These are phyloP conservation scores for Phragmites australis DNA, from an alignment of 176 grass and related monocot species.

Conservation along the genomic window DNA sequence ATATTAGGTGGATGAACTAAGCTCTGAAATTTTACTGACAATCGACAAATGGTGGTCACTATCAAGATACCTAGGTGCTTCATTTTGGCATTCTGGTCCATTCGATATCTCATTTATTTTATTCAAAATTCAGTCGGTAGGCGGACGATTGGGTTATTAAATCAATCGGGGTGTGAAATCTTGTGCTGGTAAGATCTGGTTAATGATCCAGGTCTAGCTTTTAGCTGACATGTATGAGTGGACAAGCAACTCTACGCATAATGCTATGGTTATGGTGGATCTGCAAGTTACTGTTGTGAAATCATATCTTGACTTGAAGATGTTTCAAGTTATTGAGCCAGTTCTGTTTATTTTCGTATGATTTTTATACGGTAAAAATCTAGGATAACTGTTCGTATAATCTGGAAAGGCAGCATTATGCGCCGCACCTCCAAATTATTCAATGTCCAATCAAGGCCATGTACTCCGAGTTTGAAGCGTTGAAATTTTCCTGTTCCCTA, in stretches of 20 bases:
- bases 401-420: too few species aligned
- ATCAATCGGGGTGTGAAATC: neutral
- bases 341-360: neutral
- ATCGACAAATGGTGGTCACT: neutral
- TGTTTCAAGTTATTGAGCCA: neutral
- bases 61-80: neutral
- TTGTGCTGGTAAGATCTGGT: neutral
- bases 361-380: neutral
- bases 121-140: neutral
- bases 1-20: slow-evolving; percentile 14
- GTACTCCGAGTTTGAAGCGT: too few species aligned
- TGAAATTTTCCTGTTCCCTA: too few species aligned
- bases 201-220: neutral
- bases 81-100: slow-evolving; percentile 3
- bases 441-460: neutral
- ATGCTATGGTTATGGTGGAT: slow-evolving; percentile 2
- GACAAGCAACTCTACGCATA: slow-evolving; percentile 6
- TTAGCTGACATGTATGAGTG: neutral
- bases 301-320: slow-evolving; percentile 6
- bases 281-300: neutral
- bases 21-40: slow-evolving; percentile 9
- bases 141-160: neutral
- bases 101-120: slow-evolving; percentile 26
- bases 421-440: neutral
- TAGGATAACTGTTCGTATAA: neutral